These are phyloP conservation scores for Conoideocrella luteorostrata DNA, from an alignment of 2,329 filamentous ascomycete genomes.

Conservation along the genomic window DNA sequence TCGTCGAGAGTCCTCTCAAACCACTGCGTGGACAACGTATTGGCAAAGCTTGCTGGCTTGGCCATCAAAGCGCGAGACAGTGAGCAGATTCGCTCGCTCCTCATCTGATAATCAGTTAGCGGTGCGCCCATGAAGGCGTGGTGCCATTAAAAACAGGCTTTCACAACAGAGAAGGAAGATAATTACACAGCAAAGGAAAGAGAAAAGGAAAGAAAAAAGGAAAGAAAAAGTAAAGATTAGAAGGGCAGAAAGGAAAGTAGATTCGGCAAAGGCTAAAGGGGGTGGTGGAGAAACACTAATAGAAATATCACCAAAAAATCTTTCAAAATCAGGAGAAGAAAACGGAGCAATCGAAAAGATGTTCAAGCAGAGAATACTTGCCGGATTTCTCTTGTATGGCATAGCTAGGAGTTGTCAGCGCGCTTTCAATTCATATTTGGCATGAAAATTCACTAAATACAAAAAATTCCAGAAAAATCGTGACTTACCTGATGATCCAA, in stretches of 20 bases:
- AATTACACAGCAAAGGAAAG: not conserved
- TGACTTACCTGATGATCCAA: conserved; percentile 42
- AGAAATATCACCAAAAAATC: not conserved
- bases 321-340: not conserved
- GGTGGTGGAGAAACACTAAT: not conserved
- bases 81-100: conserved; percentile 12
- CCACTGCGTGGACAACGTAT: conserved; percentile 27
- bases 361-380: not conserved
- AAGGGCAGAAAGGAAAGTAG: not conserved
- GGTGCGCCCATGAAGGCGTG: not conserved
- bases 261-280: not conserved
- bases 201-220: not conserved
- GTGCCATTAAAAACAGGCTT: not conserved
- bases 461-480: not conserved
- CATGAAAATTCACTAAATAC: not conserved
- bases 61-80: conserved; percentile 35
- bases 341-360: not conserved
- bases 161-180: not conserved
- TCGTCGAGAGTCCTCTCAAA: conserved; percentile 74
- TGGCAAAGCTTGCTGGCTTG: conserved; percentile 26
- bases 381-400: conserved; percentile 20
- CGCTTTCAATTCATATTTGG: conserved; percentile 32
- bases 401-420: conserved; percentile 29
- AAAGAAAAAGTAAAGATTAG: not conserved
- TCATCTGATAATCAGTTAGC: conserved; percentile 5